Conservation (phyloP, 148 eudicot species). For the Fallopia convolvulus region DNA sequence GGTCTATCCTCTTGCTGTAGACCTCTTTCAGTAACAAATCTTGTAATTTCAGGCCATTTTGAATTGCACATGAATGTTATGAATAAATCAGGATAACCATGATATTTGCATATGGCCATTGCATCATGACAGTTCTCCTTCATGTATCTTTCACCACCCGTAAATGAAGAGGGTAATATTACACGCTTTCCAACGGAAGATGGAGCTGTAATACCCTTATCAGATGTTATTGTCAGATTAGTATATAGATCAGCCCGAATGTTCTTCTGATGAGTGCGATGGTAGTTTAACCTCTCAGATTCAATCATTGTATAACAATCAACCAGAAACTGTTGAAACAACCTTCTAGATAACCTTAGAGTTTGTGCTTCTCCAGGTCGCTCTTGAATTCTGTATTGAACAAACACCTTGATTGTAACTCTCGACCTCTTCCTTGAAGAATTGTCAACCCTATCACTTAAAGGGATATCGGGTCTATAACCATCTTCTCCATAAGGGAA, state of each 20-base stretch:
- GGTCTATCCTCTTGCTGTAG: no score
- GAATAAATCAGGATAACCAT: no score
- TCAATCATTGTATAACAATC: not conserved
- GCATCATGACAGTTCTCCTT: not conserved
- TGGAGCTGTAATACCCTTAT: not conserved
- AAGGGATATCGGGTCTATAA: not conserved
- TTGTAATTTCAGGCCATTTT: no score
- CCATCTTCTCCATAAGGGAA: not conserved
- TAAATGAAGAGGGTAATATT: not conserved
- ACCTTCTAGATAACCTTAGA: not conserved
- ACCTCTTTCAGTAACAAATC: no score
- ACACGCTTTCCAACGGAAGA: not conserved
- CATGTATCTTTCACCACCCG: not conserved
- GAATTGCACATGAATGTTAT: no score
- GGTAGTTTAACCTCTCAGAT: not conserved
- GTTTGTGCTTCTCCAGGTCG: not conserved
- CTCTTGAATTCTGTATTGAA: not conserved
- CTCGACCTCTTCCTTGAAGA: not conserved
- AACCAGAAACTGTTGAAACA: not conserved
- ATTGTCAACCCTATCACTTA: not conserved
- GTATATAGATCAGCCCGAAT: no score
- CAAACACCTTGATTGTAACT: not conserved
- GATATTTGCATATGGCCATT: not conserved
- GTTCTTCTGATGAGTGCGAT: not conserved
- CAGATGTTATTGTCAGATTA: no score